Evolutionary conservation across 2,329 filamentous ascomycete genomes (phyloP).

Genomic region (Dothidotthia symphoricarpi): DNA sequence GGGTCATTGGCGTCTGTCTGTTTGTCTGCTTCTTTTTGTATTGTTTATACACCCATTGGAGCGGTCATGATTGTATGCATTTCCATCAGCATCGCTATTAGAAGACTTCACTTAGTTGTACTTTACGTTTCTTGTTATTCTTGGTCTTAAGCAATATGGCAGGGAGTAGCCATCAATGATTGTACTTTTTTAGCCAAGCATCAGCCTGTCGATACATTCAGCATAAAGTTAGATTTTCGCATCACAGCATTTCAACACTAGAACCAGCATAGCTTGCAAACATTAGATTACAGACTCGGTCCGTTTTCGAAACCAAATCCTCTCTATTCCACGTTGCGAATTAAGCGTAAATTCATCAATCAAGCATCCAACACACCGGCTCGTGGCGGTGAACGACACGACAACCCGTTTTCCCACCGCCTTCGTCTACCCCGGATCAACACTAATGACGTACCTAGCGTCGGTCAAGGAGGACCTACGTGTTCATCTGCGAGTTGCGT

Average conservation of each 20-base stretch:
- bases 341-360: constrained; percentile 14
- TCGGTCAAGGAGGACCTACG: constrained; percentile 28
- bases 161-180: constrained; percentile 18
- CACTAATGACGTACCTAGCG: constrained; percentile 29
- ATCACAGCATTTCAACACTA: constrained; percentile 17
- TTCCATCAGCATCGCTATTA: constrained; percentile 14
- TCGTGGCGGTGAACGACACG: constrained; percentile 31
- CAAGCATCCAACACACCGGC: constrained; percentile 21
- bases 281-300: constrained; percentile 15
- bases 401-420: constrained; percentile 15
- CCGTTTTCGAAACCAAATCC: constrained; percentile 14
- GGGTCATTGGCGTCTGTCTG: constrained; percentile 19
- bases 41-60: constrained; percentile 26
- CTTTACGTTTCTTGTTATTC: no score
- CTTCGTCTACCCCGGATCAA: constrained; percentile 24
- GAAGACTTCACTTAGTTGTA: no score
- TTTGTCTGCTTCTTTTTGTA: constrained; percentile 16
- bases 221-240: constrained; percentile 16
- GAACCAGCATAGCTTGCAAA: constrained; percentile 13
- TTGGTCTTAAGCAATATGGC: constrained; percentile 12
- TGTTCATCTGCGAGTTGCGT: constrained; percentile 25
- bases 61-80: constrained; percentile 27
- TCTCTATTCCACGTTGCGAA: constrained; percentile 12
- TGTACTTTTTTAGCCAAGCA: constrained; percentile 15
- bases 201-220: constrained; percentile 12